phyloP scores from a whole-genome alignment of 164 flowering plant genomes.

The Stephania yunnanensis region DNA sequence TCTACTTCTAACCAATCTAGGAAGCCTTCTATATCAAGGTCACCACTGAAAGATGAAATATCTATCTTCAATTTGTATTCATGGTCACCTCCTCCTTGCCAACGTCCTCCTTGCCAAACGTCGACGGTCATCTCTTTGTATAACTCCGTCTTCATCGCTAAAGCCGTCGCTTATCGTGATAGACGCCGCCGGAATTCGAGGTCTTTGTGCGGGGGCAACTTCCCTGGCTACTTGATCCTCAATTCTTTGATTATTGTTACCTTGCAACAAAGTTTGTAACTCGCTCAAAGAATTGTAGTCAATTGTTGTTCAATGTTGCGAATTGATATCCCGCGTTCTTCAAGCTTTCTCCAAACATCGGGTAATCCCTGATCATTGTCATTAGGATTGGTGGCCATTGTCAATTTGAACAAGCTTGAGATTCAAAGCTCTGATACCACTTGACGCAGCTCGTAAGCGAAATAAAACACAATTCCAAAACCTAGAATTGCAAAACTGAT shows the following conservation, averaged over 20 bases:
- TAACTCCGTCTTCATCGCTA: neutral
- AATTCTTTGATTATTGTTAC: neutral
- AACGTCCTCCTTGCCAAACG: too few relatives aligned
- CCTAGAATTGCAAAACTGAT: too few relatives aligned
- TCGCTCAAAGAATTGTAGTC: neutral
- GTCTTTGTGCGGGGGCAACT: neutral
- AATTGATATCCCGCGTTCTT: neutral
- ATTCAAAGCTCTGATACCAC: neutral
- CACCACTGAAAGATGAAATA: neutral
- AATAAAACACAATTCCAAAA: too few relatives aligned
- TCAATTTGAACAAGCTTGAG: neutral
- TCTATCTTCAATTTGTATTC: neutral
- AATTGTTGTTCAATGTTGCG: neutral
- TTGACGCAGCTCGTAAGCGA: neutral
- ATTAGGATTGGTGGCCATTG: neutral
- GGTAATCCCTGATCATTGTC: neutral
- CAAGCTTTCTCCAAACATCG: neutral
- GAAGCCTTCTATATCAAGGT: neutral
- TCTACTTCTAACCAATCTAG: neutral
- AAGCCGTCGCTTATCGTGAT: neutral
- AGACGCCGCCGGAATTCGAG: neutral
- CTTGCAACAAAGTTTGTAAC: neutral
- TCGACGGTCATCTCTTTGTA: too few relatives aligned
- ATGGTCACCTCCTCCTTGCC: too few relatives aligned
- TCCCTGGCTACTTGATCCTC: neutral